Conservation (phyloP, 2,329 filamentous ascomycete genomes). For the Tolypocladium endophyticum region DNA sequence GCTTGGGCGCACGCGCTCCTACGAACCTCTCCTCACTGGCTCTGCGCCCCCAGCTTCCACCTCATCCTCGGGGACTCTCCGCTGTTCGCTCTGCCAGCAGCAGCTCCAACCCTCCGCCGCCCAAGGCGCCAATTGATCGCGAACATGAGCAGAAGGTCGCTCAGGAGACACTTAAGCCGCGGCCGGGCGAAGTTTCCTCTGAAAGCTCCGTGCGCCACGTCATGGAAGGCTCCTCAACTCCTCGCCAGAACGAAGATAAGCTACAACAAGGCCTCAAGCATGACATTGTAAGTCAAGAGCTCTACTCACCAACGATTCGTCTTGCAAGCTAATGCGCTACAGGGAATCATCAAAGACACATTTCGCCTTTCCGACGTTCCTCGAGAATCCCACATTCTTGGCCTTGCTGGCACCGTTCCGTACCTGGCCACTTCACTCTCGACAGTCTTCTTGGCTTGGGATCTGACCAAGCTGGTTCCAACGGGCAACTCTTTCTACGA, state of each 20-base stretch:
- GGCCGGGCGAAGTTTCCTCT: constrained; percentile 50
- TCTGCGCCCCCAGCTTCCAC: constrained; percentile 1
- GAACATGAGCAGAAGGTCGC: constrained; percentile 45
- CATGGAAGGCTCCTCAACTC: constrained; percentile 25
- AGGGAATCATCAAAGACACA: constrained; percentile 59
- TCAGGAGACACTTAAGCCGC: constrained; percentile 43
- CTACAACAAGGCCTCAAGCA: constrained; percentile 26
- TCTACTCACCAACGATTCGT: not conserved
- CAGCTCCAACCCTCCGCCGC: constrained; percentile 11
- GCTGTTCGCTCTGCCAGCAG: constrained; percentile 12
- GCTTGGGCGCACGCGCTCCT: not conserved
- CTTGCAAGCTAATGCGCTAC: constrained; percentile 1
- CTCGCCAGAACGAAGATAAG: constrained; percentile 13
- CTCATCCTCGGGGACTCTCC: not conserved
- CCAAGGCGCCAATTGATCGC: constrained; percentile 31
- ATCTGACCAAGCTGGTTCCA: constrained; percentile 59
- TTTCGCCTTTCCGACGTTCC: constrained; percentile 57
- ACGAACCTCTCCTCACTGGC: not conserved
- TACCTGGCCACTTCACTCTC: constrained; percentile 77
- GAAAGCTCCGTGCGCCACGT: constrained; percentile 45
- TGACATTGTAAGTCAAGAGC: constrained; percentile 42
- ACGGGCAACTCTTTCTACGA: constrained; percentile 45
- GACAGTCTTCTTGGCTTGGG: constrained; percentile 73
- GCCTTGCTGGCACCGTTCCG: constrained; percentile 69
- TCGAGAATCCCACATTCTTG: constrained; percentile 55